Percentiles rank a stretch among this genome's conserved stretches.
Evolutionary conservation across 805 yeast species (phyloP).

Genomic region (Candida yuanshanica): DNA sequence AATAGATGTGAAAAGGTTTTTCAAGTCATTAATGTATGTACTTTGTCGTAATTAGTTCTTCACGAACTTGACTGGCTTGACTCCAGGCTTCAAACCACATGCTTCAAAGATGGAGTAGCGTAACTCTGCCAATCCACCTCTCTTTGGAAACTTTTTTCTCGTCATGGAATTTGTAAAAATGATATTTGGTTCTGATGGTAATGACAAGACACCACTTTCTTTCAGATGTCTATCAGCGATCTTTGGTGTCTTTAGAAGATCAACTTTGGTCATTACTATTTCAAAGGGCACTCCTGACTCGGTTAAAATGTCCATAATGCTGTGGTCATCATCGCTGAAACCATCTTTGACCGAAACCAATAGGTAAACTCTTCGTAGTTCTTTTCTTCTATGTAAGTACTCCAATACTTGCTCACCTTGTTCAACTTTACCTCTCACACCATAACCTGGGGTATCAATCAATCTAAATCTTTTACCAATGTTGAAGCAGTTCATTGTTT

Average conservation of each 20-base stretch:
- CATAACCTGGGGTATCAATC: slow-evolving; percentile 91
- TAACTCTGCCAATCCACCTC: slow-evolving; percentile 52
- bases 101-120: slow-evolving; percentile 46
- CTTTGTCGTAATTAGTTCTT: slow-evolving; percentile 1
- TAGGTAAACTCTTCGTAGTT: slow-evolving; percentile 53
- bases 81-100: slow-evolving; percentile 36
- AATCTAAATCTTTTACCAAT: slow-evolving; percentile 58
- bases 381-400: slow-evolving; percentile 51
- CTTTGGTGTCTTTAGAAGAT: slow-evolving; percentile 38
- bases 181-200: slow-evolving; percentile 35
- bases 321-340: slow-evolving; percentile 48
- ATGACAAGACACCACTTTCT: slow-evolving; percentile 33
- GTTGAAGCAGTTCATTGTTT: slow-evolving; percentile 65
- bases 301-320: slow-evolving; percentile 44
- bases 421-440: slow-evolving; percentile 52
- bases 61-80: slow-evolving; percentile 18
- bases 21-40: slow-evolving; percentile 1
- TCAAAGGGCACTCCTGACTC: slow-evolving; percentile 63
- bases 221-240: slow-evolving; percentile 34
- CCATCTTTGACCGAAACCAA: slow-evolving; percentile 60
- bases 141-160: slow-evolving; percentile 27
- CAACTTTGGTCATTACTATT: slow-evolving; percentile 72
- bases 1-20: slow-evolving; percentile 5
- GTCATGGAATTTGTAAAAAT: slow-evolving; percentile 48
- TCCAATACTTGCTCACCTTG: slow-evolving; percentile 70